Base-by-base conservation (phyloP, 441 rosid species). In the Croton setiger region DNA sequence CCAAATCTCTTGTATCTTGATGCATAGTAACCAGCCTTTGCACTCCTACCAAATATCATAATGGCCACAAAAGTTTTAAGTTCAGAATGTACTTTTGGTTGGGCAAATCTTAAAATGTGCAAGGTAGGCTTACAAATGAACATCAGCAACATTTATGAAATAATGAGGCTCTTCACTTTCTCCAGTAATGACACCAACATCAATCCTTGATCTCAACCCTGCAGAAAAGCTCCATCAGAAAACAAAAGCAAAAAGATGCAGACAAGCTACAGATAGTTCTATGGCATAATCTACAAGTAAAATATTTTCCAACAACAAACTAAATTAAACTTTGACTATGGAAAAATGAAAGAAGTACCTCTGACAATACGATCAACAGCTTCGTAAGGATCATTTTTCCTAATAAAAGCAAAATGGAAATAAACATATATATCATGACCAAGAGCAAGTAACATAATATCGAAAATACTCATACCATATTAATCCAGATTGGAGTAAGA, bases 1-100 rank as follows among this genome's bases (percentile, higher is more conserved):
- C 96, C 93, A 69, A 86, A 90, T 79, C 81, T 88, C 85, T 92
- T 63, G 36, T 70, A 70, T 63, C 87, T 89, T 68, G 99, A 83
- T 59, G 98, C 98, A 76, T 86, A 87, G 71, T 83, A 92, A 41
- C 99, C 99, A 64, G 97, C 97, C 84, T 92, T 95, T 63, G 99
- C 99, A 69, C 96, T 95, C 92, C 99, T 95, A 83, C 55, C 51
- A 77, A 77, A 51, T 72, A 39, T 67, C 77, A 76, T 48, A 41
- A 73, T n/a, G 59, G 60, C 55, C 68, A 64, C 69, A 48, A 76
- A 58, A 80, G 59, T 59, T 55, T 53, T 15, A 65, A 43, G 62
- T 56, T 63, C 60, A 68, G 76, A 47, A 64, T 20, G 51, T 12
- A 12, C 71, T 56, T 37, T 21, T 64, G 63, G 57, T 44, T 0